phyloP scores from a whole-genome alignment of 495 filamentous ascomycete genomes.

The Mycothermus thermophilus region DNA sequence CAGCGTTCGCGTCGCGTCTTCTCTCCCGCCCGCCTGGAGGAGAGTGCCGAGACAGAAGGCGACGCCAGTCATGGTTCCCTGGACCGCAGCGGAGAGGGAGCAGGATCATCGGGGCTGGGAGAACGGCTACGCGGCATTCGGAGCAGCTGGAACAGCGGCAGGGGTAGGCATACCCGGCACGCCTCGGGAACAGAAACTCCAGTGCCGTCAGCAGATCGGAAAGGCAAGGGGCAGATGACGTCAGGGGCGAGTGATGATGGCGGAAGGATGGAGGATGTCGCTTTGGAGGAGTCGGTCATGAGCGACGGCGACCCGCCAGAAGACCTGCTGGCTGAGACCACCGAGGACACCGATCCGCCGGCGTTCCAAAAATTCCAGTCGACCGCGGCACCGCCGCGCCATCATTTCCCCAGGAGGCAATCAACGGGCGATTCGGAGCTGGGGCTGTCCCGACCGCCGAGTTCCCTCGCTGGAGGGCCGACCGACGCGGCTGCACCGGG shows the following conservation, averaged over 20 bases:
- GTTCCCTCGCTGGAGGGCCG: slow-evolving; percentile 12
- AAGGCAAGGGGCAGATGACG: slow-evolving; percentile 17
- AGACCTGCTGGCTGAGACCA: slow-evolving; percentile 41
- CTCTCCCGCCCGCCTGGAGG: slow-evolving; percentile 60
- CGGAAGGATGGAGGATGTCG: slow-evolving; percentile 75
- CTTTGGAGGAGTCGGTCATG: slow-evolving; percentile 58
- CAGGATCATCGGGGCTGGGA: slow-evolving; percentile 27
- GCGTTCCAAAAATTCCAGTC: slow-evolving; percentile 68
- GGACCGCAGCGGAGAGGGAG: slow-evolving; percentile 42
- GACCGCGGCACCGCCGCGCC: slow-evolving; percentile 8
- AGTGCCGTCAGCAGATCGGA: too few species aligned
- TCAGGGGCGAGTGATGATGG: slow-evolving; percentile 38
- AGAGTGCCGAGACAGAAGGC: slow-evolving; percentile 68
- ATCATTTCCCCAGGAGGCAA: slow-evolving; percentile 13
- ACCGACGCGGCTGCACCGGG: slow-evolving; percentile 4
- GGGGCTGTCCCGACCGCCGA: slow-evolving; percentile 10
- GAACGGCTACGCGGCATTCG: slow-evolving; percentile 40
- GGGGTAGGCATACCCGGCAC: too few species aligned
- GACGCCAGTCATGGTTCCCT: slow-evolving; percentile 44
- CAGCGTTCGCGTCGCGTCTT: slow-evolving; percentile 81
- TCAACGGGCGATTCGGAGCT: slow-evolving; percentile 18
- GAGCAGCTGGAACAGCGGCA: slow-evolving; percentile 44
- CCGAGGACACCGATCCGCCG: slow-evolving; percentile 53
- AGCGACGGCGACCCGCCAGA: slow-evolving; percentile 46
- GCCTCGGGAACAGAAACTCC: slow-evolving; percentile 35